These are phyloP conservation scores for Porcisia hertigi DNA, from an alignment of 208 protist species.

Conservation along the genomic window DNA sequence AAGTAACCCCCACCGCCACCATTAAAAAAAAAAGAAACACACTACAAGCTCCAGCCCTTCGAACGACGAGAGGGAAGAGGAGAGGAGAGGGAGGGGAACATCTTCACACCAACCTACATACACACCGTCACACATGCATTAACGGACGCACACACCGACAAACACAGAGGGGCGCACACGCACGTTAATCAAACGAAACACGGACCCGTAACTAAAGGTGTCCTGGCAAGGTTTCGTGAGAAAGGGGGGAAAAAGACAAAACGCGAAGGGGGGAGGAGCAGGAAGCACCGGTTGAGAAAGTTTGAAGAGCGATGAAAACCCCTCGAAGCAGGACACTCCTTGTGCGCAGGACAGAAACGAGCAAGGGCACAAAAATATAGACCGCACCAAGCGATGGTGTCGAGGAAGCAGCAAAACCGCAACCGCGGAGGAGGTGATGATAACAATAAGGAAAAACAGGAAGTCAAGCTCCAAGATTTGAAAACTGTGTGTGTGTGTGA, in stretches of 20 bases:
- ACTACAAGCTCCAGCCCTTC: too few relatives aligned
- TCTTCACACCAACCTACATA: too few relatives aligned
- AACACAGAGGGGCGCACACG: neutral
- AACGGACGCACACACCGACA: slow-evolving; percentile 6
- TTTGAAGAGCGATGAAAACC: too few relatives aligned
- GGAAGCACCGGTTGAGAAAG: neutral
- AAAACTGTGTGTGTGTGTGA: too few relatives aligned
- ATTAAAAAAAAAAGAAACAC: too few relatives aligned
- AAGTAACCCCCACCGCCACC: too few relatives aligned
- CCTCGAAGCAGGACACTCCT: too few relatives aligned
- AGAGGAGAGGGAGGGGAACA: neutral
- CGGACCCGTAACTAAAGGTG: neutral
- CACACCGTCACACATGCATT: neutral
- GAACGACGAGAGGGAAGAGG: too few relatives aligned
- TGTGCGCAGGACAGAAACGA: too few relatives aligned
- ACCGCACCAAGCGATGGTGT: too few relatives aligned
- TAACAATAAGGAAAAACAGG: slow-evolving; percentile 7
- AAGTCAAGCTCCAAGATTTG: neutral
- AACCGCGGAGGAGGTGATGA: neutral
- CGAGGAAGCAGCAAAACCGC: neutral
- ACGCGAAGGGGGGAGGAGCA: neutral
- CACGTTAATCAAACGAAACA: neutral
- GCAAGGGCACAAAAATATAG: neutral
- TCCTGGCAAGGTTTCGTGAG: neutral
- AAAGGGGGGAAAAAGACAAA: neutral